Conservation (phyloP, 495 filamentous ascomycete genomes). For the Aspergillus ostianus region DNA sequence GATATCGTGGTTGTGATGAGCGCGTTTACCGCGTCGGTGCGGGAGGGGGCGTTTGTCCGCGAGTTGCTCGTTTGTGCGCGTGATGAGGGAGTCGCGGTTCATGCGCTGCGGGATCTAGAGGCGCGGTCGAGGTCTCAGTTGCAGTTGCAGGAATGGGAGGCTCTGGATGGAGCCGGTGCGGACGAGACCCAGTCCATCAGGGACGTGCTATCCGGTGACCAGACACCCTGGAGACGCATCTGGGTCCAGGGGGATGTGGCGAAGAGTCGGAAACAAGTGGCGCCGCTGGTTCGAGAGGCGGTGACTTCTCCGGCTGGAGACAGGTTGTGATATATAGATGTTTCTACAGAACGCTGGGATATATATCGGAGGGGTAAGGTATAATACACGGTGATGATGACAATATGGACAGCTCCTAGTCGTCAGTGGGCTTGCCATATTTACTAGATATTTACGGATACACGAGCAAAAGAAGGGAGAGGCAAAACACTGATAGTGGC, state of each 20-base stretch:
- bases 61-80: constrained; percentile 71
- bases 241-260: constrained; percentile 69
- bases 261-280: constrained; percentile 85
- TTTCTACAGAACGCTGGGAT: neutral
- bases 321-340: neutral
- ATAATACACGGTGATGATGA: too few species aligned
- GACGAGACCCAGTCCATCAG: constrained; percentile 34
- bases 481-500: neutral
- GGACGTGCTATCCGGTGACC: constrained; percentile 18
- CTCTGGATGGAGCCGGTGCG: constrained; percentile 34
- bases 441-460: neutral
- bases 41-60: constrained; percentile 54
- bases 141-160: constrained; percentile 55
- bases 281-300: constrained; percentile 71
- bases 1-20: constrained; percentile 79
- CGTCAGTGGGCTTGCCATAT: too few species aligned
- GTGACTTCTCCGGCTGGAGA: constrained; percentile 40
- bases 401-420: too few species aligned
- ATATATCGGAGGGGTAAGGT: too few species aligned
- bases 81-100: constrained; percentile 38
- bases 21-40: constrained; percentile 44
- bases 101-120: constrained; percentile 54
- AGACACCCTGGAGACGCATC: constrained; percentile 36
- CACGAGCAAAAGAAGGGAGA: neutral
- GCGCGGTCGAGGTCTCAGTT: constrained; percentile 45